phyloP scores from a whole-genome alignment of 108 stramenopile genomes.

The Conticribra weissflogii region DNA sequence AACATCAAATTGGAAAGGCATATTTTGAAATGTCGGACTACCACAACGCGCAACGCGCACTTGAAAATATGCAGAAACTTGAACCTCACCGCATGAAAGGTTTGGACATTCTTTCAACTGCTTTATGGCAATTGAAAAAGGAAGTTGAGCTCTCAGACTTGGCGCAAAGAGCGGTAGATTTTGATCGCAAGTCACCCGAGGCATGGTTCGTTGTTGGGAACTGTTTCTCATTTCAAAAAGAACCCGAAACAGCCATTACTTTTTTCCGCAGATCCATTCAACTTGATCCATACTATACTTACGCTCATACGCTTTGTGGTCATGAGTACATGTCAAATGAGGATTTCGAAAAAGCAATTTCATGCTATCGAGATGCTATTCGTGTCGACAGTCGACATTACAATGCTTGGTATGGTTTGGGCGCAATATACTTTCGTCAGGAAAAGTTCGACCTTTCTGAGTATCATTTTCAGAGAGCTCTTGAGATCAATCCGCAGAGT shows the following conservation, averaged over 20 bases:
- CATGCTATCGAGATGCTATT: conserved; percentile 91
- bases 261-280: conserved; percentile 93
- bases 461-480: conserved; percentile 92
- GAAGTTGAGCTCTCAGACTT: conserved; percentile 95
- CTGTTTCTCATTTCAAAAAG: conserved; percentile 97
- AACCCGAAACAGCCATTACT: conserved; percentile 94
- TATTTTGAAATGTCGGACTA: conserved; percentile 97
- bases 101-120: conserved; percentile 90
- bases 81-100: conserved; percentile 95
- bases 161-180: conserved; percentile 88
- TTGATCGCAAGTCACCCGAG: conserved; percentile 87
- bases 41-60: conserved; percentile 73
- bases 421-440: conserved; percentile 95
- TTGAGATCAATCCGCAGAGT: conserved; percentile 86
- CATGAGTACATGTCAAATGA: conserved; percentile 98
- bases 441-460: conserved; percentile 96
- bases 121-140: conserved; percentile 95
- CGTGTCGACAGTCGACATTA: conserved; percentile 87
- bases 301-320: conserved; percentile 95
- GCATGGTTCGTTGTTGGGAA: conserved; percentile 98
- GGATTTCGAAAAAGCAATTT: conserved; percentile 95
- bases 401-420: conserved; percentile 96
- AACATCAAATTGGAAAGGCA: conserved; percentile 90
- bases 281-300: conserved; percentile 90
- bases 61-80: conserved; percentile 83